A percentile compares a stretch with the other conserved stretches of the same genome.
Conservation (phyloP, 305 asterid genomes). For the Andrographis paniculata region DNA sequence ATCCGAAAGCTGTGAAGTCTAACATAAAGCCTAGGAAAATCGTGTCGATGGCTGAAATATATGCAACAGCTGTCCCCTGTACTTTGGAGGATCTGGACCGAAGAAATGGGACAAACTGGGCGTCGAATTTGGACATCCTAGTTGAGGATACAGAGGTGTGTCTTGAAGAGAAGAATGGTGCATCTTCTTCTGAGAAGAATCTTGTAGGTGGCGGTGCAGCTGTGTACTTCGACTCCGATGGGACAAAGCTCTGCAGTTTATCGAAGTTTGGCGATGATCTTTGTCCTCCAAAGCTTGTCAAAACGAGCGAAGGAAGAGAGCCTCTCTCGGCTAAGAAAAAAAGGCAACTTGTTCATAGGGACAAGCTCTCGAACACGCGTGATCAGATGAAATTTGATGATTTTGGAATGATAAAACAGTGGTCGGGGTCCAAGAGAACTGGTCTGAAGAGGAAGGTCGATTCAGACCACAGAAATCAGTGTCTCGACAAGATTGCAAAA, state of each 20-base stretch:
- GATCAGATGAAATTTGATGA: slow-evolving; percentile 30
- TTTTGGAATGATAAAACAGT: slow-evolving; percentile 42
- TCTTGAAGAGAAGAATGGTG: neutral
- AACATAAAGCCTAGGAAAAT: slow-evolving; percentile 68
- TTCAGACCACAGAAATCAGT: slow-evolving; percentile 28
- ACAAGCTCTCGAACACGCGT: slow-evolving; percentile 30
- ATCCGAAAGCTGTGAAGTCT: slow-evolving; percentile 47
- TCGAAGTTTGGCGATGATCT: slow-evolving; percentile 46
- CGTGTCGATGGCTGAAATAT: slow-evolving; percentile 66
- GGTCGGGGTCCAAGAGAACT: slow-evolving; percentile 57
- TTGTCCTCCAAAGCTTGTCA: slow-evolving; percentile 26
- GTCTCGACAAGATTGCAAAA: slow-evolving; percentile 18
- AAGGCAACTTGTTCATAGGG: slow-evolving; percentile 31
- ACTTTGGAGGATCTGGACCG: slow-evolving; percentile 93
- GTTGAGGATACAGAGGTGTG: neutral
- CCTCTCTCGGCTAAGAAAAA: slow-evolving; percentile 35
- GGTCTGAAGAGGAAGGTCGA: slow-evolving; percentile 34
- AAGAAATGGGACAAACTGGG: slow-evolving; percentile 13
- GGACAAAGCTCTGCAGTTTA: slow-evolving; percentile 58
- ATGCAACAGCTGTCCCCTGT: slow-evolving; percentile 50
- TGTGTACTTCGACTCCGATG: slow-evolving; percentile 7
- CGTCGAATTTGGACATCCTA: neutral
- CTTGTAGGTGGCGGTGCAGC: neutral
- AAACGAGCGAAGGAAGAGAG: slow-evolving; percentile 33
- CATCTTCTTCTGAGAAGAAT: too few species aligned